Base-by-base conservation (phyloP, 2,329 filamentous ascomycete species). In the Rutstroemia sp. region DNA sequence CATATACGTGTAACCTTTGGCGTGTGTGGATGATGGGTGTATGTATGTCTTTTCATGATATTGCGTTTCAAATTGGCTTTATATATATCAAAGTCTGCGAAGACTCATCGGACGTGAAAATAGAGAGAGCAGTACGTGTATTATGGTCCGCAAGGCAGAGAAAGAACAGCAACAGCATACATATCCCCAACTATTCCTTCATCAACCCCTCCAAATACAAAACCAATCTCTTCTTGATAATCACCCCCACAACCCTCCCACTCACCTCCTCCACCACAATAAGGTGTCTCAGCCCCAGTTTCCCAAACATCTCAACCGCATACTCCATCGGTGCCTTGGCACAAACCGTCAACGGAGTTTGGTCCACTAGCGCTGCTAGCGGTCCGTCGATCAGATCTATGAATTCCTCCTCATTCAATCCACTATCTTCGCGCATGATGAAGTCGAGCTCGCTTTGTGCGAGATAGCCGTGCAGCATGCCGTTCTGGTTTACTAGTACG, bases 291-390 rank as follows among this genome's bases (percentile, higher is more conserved):
- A 82, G 60, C 0, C 80, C 80, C 44, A 84, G 63, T 64, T 81
- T 81, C 3, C 75, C 75, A 70, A 83, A 82, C 75, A 83, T 78
- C 67, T 83, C 80, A 1, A 82, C 76, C 0, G 75, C 78, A 65
- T 80, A 80, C 65, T 84, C 81, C 62, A 83, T 72, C 9, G 80
- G 80, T 45, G 80, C 78, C 46, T 73, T 73, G 1, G 72, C 73
- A 54, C 72, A 76, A 5, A 83, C 66, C 1, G 69, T 75, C 56
- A 83, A 59, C 1, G 79, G 79, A 16, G 77, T 81, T 1, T 75
- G 70, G 63, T 83, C 80, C 1, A 83, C 73, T 60, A 82, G 78
- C 48, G 65, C 80, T 1, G 83, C 73, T 59, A 82, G 78, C 48
- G 65, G 57, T 5, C 68, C 70, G 12, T 62, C 54, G 5, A 66